Evolutionary conservation across 257 asterid genomes (phyloP).

Genomic region (Solanum pennellii): DNA sequence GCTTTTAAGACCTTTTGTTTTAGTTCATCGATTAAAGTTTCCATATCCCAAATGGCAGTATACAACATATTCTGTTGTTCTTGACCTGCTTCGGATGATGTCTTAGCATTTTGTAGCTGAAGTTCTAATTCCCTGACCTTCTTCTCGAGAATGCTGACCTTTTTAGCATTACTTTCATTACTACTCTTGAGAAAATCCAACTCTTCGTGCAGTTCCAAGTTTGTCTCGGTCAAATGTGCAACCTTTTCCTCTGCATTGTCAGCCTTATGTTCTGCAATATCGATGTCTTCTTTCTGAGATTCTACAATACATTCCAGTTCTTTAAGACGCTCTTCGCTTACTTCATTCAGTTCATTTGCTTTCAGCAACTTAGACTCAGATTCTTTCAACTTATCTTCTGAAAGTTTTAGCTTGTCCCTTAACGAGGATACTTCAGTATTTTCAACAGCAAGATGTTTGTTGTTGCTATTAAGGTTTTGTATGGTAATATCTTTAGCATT

Average conservation of each 20-base stretch:
- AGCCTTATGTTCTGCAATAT: conserved; percentile 16
- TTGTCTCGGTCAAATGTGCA: conserved; percentile 54
- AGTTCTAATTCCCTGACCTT: conserved; percentile 54
- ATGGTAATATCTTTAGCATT: conserved; percentile 31
- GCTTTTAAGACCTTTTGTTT: conserved; percentile 60
- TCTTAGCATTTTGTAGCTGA: conserved; percentile 58
- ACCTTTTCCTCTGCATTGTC: conserved; percentile 26
- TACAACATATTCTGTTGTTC: conserved; percentile 86
- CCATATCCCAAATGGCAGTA: conserved; percentile 97
- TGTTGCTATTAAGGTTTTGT: conserved; percentile 25
- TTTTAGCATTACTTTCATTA: conserved; percentile 44
- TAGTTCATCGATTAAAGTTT: conserved; percentile 80
- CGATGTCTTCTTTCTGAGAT: conserved; percentile 27
- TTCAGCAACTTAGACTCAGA: conserved; percentile 14
- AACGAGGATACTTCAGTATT: conserved; percentile 37
- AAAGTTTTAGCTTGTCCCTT: conserved; percentile 29
- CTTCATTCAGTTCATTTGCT: conserved; percentile 15
- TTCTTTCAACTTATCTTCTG: conserved; percentile 38
- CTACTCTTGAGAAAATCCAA: conserved; percentile 56
- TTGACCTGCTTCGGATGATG: conserved; percentile 74
- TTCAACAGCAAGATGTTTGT: conserved; percentile 25
- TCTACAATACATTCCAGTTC: conserved; percentile 32
- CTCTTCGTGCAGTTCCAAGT: conserved; percentile 70
- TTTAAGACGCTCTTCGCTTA: conserved; percentile 12
- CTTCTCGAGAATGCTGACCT: conserved; percentile 51